Evolutionary conservation across 2,329 filamentous ascomycete species (phyloP), one percentile per base, ranked within the genome.

Genomic region (Orbilia javanica): DNA sequence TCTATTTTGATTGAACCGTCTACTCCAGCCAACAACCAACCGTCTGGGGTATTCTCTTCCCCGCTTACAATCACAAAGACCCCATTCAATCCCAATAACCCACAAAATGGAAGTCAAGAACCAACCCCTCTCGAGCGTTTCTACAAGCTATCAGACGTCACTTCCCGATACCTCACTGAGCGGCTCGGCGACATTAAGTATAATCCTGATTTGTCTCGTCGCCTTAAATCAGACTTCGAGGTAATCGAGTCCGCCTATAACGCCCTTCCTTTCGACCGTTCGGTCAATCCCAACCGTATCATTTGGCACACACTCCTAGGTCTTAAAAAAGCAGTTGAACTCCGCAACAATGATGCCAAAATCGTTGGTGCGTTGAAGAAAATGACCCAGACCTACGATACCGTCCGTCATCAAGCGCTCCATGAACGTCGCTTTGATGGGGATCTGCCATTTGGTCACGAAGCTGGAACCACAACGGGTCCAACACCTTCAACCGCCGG

Each of bases 191-290:
- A 69, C 15, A 76, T 76, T 44, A 27, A 31, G 6, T 76, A 76
- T 36, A 65, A 65, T 31, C 71, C 64, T 1, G 64, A 76, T 10
- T 64, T 76, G n/a, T 69, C 64, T n/a, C 53, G 44, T 20, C 71
- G 71, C 25, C 34, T 76, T 39, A 63, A 69, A 25, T 57, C 64
- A 11, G 71, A 76, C 57, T 76, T 76, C 25, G 71, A 69, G 29
- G 71, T 69, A 18, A 25, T 76, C 48, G 64, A 76, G 6, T 29
- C 53, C 4, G 55, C 71, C 3, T 76, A 64, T 34, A 69, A 76
- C 8, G 15, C 20, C 2, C 31, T 76, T 4, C 64, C 55, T 1
- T 65, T 55, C 34, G 64, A 69, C 2, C 64, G 55, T 15, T 27
- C 29, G 5, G 11, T 76, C 3, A 68, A 76, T 22, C 64, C 71